A percentile compares a stretch with the other conserved stretches of the same genome.
Conservation (phyloP, 768 basidiomycete genomes). For the Cubamyces sp. region DNA sequence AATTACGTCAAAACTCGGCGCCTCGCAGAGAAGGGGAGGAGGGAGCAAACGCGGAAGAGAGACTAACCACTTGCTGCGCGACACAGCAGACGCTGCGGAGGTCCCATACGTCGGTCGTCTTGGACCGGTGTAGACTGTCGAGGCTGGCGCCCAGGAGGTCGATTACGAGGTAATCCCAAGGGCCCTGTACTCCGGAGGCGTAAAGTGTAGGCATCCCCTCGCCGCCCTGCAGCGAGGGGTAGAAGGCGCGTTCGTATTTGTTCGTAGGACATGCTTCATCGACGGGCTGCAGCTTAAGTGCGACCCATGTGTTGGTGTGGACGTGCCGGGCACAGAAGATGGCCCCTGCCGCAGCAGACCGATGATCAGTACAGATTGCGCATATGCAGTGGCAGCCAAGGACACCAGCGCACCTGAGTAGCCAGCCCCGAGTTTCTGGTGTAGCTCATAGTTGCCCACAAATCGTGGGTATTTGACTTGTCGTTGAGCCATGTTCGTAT, state of each 20-base stretch:
- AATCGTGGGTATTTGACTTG: conserved; percentile 33
- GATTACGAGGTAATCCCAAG: conserved; percentile 61
- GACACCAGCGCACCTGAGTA: conserved; percentile 59
- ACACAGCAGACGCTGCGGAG: conserved; percentile 73
- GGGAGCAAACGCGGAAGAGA: conserved; percentile 1
- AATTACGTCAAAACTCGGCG: conserved; percentile 1
- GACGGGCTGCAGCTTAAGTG: conserved; percentile 72
- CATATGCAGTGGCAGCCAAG: too few relatives aligned
- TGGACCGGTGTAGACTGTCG: conserved; percentile 60
- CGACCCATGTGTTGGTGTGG: conserved; percentile 60
- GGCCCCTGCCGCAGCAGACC: conserved; percentile 49
- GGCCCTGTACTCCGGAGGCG: conserved; percentile 45
- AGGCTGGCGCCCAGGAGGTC: conserved; percentile 73
- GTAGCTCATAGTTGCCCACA: conserved; percentile 66
- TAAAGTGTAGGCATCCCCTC: conserved; percentile 76
- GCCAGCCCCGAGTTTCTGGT: conserved; percentile 66
- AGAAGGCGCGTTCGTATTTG: conserved; percentile 67
- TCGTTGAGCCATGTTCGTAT: neutral
- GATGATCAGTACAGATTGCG: too few relatives aligned
- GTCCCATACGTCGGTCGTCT: conserved; percentile 63
- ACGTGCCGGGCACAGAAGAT: conserved; percentile 68
- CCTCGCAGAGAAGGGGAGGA: neutral
- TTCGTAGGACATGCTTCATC: conserved; percentile 81
- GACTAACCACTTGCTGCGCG: conserved; percentile 74
- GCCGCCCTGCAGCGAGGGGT: conserved; percentile 72